Evolutionary conservation across 805 yeast genomes (phyloP), one percentile per base, ranked within the genome.

Genomic region (Kluyveromyces aestuarii): DNA sequence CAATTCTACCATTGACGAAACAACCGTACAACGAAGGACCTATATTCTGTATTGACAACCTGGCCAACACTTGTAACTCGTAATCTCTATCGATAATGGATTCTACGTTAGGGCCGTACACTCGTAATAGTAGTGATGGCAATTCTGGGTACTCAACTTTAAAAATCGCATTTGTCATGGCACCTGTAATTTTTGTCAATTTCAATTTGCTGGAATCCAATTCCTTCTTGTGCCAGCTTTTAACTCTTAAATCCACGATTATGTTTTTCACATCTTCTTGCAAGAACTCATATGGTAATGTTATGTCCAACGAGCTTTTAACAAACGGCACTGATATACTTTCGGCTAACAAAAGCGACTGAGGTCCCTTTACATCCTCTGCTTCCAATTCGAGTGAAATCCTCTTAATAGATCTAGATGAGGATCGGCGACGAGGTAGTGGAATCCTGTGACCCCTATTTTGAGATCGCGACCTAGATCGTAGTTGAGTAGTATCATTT

Each of bases 21-120:
- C 91, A 87, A 2, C 99, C 99, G 60, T 87, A 72, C 46, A 93
- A 68, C 52, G 81, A 77, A 1, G 99, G 96, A 0, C 99, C 99
- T 52, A 93, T 91, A 48, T 80, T 80, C 55, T 82, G 81, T 45
- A 73, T 71, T 0, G 95, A 83, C 52, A 93, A 74, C 61, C 93
- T 80, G 25, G 80, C 77, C 49, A 93, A 72, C 2, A 84, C 77
- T 46, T 75, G 73, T 55, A 93, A 74, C 65, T 93, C 99, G 52
- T 75, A 73, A 18, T 85, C 84, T 57, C 99, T 73, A 65, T 93
- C 96, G 54, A 93, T 89, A 50, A 93, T 80, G 43, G 82, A 76
- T 49, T 81, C 95, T 8, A 83, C 95, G 59, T 88, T 87, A 37
- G 86, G 83, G 18, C 99, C 99, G 60, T 89, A 93, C 6, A 93